Evolutionary conservation across 495 filamentous ascomycete genomes (phyloP).

Genomic region (Aspergillus homomorphus): DNA sequence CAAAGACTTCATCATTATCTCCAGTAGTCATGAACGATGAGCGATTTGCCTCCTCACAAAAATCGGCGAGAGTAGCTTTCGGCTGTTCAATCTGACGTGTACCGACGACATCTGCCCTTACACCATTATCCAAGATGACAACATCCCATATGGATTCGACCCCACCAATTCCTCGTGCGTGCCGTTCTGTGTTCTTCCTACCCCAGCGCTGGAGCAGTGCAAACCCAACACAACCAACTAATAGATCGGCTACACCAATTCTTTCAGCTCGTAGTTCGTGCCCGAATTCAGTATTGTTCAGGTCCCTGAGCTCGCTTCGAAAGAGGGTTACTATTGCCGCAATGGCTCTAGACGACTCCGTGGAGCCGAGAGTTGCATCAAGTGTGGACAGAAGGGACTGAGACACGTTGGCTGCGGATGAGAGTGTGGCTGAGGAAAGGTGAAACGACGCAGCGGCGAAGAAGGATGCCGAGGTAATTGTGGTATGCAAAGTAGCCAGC

Average conservation of each 20-base stretch:
- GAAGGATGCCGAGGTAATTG: constrained; percentile 61
- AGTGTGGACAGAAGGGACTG: constrained; percentile 64
- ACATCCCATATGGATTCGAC: constrained; percentile 76
- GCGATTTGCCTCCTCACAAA: constrained; percentile 20
- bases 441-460: constrained; percentile 71
- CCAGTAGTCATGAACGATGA: constrained; percentile 41
- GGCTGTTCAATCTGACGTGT: constrained; percentile 33
- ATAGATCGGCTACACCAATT: constrained; percentile 62
- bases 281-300: constrained; percentile 33
- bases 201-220: constrained; percentile 70
- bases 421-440: constrained; percentile 60
- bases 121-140: constrained; percentile 65
- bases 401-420: constrained; percentile 58
- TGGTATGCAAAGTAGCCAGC: constrained; percentile 59
- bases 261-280: constrained; percentile 54
- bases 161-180: constrained; percentile 47
- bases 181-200: constrained; percentile 55
- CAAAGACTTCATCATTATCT: constrained; percentile 40
- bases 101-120: constrained; percentile 56
- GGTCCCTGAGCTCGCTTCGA: constrained; percentile 65
- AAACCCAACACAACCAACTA: constrained; percentile 66
- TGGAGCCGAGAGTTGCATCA: constrained; percentile 73
- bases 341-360: constrained; percentile 77
- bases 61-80: constrained; percentile 17
- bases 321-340: constrained; percentile 74